phyloP scores from a whole-genome alignment of 352 stramenopile species.

The Phytophthora tentaculata region DNA sequence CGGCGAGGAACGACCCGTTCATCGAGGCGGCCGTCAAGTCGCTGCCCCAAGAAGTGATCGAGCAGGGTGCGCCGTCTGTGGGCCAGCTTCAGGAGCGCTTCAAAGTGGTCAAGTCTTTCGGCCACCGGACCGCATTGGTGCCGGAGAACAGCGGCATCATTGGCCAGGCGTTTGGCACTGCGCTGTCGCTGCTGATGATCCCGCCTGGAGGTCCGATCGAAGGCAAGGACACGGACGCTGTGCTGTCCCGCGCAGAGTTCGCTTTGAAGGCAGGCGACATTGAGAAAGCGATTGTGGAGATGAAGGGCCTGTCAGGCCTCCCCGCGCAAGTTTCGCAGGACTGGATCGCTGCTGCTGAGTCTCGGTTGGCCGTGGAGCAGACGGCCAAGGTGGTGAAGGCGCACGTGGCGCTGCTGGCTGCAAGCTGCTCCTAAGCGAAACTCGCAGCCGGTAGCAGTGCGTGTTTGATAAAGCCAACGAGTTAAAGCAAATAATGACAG shows the following conservation, averaged over 20 bases:
- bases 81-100: constrained; percentile 85
- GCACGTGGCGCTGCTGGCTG: constrained; percentile 77
- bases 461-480: constrained; percentile 37
- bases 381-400: constrained; percentile 86
- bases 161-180: constrained; percentile 73
- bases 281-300: constrained; percentile 69
- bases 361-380: constrained; percentile 80
- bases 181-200: constrained; percentile 80
- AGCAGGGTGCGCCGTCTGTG: constrained; percentile 75
- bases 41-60: constrained; percentile 62
- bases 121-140: constrained; percentile 70
- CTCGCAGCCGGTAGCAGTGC: constrained; percentile 19
- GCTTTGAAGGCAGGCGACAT: constrained; percentile 84
- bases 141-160: constrained; percentile 74
- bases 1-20: constrained; percentile 75
- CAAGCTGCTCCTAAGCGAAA: constrained; percentile 73
- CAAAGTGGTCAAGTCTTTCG: constrained; percentile 77
- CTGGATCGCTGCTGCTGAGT: constrained; percentile 78
- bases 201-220: constrained; percentile 79
- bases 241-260: constrained; percentile 85
- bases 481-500: constrained; percentile 33
- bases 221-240: constrained; percentile 69
- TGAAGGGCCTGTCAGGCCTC: constrained; percentile 71
- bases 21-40: constrained; percentile 75
- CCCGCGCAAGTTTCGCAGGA: constrained; percentile 76